phyloP scores from a whole-genome alignment of 2,329 filamentous ascomycete genomes.

The Dichotomopilus funicola region DNA sequence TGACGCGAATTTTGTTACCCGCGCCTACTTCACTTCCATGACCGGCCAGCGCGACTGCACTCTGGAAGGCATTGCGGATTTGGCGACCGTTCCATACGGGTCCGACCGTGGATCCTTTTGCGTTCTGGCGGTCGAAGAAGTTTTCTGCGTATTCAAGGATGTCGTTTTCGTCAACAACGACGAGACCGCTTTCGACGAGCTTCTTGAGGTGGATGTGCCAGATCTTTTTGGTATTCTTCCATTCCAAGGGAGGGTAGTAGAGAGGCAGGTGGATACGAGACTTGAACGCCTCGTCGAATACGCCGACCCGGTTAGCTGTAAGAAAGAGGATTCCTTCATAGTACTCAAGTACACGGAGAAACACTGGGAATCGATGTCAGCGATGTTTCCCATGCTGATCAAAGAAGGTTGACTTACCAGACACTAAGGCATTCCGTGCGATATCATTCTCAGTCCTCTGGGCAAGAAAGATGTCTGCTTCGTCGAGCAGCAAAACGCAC shows the following conservation, averaged over 20 bases:
- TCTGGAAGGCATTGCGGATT: conserved; percentile 11
- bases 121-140: background rate
- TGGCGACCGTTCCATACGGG: conserved; percentile 10
- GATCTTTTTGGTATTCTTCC: background rate
- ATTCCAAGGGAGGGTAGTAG: conserved; percentile 1
- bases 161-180: conserved; percentile 5
- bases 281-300: conserved; percentile 32
- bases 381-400: background rate
- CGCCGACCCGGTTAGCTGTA: conserved; percentile 28
- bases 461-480: conserved; percentile 26
- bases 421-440: conserved; percentile 23
- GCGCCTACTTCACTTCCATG: no score
- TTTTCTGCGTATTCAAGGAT: conserved; percentile 24
- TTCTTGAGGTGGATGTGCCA: conserved; percentile 1
- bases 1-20: no score
- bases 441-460: conserved; percentile 13
- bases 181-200: background rate
- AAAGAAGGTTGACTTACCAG: background rate
- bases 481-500: conserved; percentile 21
- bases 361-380: conserved; percentile 7
- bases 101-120: no score
- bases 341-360: conserved; percentile 24
- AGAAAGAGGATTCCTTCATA: conserved; percentile 25
- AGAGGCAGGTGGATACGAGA: conserved; percentile 16
- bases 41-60: background rate